A percentile compares a stretch with the other conserved stretches of the same genome.
These are phyloP conservation scores for Candida argentea DNA, from an alignment of 805 yeast species.

Conservation along the genomic window DNA sequence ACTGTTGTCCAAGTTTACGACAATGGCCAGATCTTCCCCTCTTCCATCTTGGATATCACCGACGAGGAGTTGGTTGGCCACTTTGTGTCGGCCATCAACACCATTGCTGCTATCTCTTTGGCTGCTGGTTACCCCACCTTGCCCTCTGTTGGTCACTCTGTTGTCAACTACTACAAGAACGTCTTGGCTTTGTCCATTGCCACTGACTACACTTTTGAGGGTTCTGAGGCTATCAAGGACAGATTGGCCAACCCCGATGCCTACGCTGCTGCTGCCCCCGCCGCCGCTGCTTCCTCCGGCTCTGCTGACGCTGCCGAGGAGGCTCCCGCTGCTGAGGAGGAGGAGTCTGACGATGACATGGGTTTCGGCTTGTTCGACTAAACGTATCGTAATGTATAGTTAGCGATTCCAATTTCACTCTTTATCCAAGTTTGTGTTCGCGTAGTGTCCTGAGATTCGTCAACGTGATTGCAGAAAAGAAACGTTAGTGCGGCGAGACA, in stretches of 20 bases:
- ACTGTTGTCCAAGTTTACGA: constrained; percentile 94
- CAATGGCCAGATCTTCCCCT: constrained; percentile 97
- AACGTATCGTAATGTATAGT: constrained; percentile 19
- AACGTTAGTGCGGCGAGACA: too few relatives aligned
- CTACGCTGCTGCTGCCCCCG: constrained; percentile 99
- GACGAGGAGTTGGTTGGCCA: constrained; percentile 91
- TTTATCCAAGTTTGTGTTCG: too few relatives aligned
- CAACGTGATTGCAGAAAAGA: too few relatives aligned
- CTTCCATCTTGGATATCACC: constrained; percentile 94
- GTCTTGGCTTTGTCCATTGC: constrained; percentile 96
- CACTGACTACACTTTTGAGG: constrained; percentile 98
- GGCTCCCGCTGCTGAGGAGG: constrained; percentile 67
- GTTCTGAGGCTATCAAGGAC: constrained; percentile 98
- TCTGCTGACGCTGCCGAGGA: constrained; percentile 54
- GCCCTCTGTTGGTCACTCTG: constrained; percentile 98
- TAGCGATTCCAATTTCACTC: too few relatives aligned
- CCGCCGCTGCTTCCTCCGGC: constrained; percentile 70
- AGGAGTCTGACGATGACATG: constrained; percentile 75
- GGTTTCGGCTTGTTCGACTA: constrained; percentile 99
- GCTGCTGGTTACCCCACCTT: constrained; percentile 99
- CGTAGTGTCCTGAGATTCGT: too few relatives aligned
- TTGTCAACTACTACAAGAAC: constrained; percentile 99
- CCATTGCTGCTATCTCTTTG: constrained; percentile 93
- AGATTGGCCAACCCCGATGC: constrained; percentile 99
- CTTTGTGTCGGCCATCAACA: constrained; percentile 85